These are phyloP conservation scores for Trametes coccinea DNA, from an alignment of 768 basidiomycete species.

Conservation along the genomic window DNA sequence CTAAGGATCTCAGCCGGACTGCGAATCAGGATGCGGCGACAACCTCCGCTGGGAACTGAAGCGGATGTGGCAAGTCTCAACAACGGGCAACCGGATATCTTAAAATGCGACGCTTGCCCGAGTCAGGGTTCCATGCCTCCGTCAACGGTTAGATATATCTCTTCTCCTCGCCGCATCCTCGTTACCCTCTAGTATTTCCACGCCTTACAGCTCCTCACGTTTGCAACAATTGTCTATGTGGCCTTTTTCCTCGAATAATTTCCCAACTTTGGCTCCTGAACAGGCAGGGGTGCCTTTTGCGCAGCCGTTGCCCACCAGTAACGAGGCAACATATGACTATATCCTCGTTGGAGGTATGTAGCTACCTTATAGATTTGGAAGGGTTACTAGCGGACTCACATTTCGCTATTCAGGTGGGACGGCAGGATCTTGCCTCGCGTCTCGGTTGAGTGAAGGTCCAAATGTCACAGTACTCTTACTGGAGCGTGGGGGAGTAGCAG, in stretches of 20 bases:
- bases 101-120: too few species aligned
- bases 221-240: neutral
- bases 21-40: too few species aligned
- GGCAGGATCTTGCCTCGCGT: conserved; percentile 57
- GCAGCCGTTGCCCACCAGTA: too few species aligned
- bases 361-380: neutral
- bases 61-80: too few species aligned
- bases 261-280: neutral
- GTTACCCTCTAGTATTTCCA: too few species aligned
- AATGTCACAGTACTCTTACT: conserved; percentile 52
- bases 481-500: conserved; percentile 46
- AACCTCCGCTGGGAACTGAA: too few species aligned
- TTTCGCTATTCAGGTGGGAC: conserved; percentile 40
- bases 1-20: too few species aligned
- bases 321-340: conserved; percentile 30
- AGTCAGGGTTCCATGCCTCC: too few species aligned
- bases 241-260: neutral
- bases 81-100: too few species aligned
- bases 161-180: too few species aligned
- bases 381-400: neutral
- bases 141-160: too few species aligned
- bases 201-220: too few species aligned
- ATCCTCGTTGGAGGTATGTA: conserved; percentile 36
- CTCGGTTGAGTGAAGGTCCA: conserved; percentile 55
- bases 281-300: neutral